Evolutionary conservation across 768 basidiomycete genomes (phyloP), one percentile per base, ranked within the genome.

Genomic region (Chalciporus piperatus): DNA sequence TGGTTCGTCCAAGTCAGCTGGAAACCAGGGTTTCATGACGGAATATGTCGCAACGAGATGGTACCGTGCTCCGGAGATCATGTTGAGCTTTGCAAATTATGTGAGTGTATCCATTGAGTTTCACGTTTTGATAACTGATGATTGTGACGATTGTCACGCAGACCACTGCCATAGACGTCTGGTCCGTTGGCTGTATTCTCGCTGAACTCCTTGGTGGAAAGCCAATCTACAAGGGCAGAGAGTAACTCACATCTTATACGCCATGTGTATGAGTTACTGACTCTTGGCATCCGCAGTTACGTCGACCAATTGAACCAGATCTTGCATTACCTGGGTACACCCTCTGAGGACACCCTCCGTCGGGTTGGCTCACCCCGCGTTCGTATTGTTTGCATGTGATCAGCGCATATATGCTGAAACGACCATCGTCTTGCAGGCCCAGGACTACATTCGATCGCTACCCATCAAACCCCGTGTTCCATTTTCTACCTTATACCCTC

Each of bases 261-360:
- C 6, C 22, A 33, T 27, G 4, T 25, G 20, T 22, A n/a, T 4
- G 25, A 37, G 19, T 8, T 25, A 10, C 39, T 50, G 42, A 53
- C 39, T 23, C 48, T 43, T 28, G 54, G 14, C 55, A 33, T 47
- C 14, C 48, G 9, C 62, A 92, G 91, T 66, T 98, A 99, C 66
- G 96, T 99, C 49, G 97, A 99, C 68, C 97, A 99, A 69, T 78
- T 98, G 46, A 98, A 98, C 67, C 93, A 97, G 71, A 98, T 99
- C 64, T 77, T 99, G 33, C 95, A 98, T 69, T 92, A 95, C 64
- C 84, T 98, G n/a, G 97, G 97, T 22, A 98, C 97, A 1, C 97
- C 96, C 1, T 90, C 91, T 17, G 97, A 99, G 67, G 92, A 96
- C 55, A 97, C 97, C 0, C 82, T 99, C 12, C 85, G 96, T 42